Evolutionary conservation across 1,284 basidiomycete species (phyloP).

Genomic region (Pterula multifida): DNA sequence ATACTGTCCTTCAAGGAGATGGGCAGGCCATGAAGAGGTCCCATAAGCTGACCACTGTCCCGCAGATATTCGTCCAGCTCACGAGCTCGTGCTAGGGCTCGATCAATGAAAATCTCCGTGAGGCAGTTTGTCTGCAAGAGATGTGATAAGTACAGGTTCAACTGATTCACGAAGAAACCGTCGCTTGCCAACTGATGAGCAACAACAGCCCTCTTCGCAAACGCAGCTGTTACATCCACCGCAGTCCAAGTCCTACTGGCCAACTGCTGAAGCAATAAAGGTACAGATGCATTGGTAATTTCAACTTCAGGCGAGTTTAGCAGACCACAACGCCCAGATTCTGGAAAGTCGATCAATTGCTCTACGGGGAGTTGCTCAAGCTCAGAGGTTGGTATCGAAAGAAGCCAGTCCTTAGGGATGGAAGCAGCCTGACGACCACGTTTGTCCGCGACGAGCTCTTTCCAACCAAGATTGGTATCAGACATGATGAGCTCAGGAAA

Average conservation of each 20-base stretch:
- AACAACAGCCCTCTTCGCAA: conserved; percentile 68
- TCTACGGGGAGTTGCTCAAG: too few species aligned
- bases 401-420: conserved; percentile 1
- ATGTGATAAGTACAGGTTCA: conserved; percentile 9
- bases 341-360: background rate
- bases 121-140: conserved; percentile 47
- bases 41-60: conserved; percentile 33
- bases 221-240: conserved; percentile 60
- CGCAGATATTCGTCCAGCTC: conserved; percentile 45
- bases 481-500: too few species aligned
- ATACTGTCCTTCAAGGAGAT: conserved; percentile 57
- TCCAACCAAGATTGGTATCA: too few species aligned
- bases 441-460: background rate
- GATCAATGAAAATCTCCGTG: conserved; percentile 56
- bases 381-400: background rate
- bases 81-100: conserved; percentile 42
- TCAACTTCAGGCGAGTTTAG: background rate
- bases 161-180: background rate
- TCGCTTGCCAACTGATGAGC: conserved; percentile 69
- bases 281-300: background rate
- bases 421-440: background rate
- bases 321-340: background rate
- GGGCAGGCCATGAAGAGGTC: conserved; percentile 53
- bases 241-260: conserved; percentile 42
- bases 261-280: conserved; percentile 19